Percentiles rank a stretch among this genome's conserved stretches.
Conservation (phyloP, 768 basidiomycete genomes). For the Pleurotus eryngii region DNA sequence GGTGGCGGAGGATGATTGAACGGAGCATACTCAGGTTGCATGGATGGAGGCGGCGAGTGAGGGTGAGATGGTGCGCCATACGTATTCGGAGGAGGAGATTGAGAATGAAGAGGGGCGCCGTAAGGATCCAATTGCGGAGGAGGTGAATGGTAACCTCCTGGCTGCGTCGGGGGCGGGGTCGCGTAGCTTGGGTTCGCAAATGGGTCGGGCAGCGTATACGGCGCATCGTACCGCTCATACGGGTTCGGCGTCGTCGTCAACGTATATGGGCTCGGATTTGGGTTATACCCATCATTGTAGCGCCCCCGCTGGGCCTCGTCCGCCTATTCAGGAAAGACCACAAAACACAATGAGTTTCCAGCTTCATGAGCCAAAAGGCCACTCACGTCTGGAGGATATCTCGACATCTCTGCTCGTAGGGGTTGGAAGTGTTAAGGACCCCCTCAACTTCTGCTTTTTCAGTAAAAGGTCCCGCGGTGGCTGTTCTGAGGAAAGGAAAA, state of each 20-base stretch:
- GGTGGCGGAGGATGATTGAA: slow-evolving; percentile 21
- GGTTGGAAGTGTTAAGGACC: not conserved
- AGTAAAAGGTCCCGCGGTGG: not conserved
- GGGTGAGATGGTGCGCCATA: slow-evolving; percentile 10
- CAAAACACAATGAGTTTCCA: not conserved
- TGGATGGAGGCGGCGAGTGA: slow-evolving; percentile 7
- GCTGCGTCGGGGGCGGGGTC: slow-evolving; percentile 19
- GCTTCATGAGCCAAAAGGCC: not conserved
- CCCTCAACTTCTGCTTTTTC: not conserved
- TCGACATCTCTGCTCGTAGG: not conserved
- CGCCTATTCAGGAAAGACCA: slow-evolving; percentile 31
- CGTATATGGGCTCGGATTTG: slow-evolving; percentile 48
- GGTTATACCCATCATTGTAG: slow-evolving; percentile 67
- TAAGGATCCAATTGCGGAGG: slow-evolving; percentile 9
- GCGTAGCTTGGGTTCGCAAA: slow-evolving; percentile 20
- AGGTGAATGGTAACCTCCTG: slow-evolving; percentile 8
- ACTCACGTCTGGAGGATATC: slow-evolving; percentile 6
- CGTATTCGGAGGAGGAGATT: slow-evolving; percentile 20
- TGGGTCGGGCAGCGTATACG: slow-evolving; percentile 16
- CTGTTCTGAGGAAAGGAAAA: not conserved
- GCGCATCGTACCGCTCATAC: slow-evolving; percentile 37
- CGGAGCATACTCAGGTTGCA: slow-evolving; percentile 20
- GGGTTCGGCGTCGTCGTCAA: slow-evolving; percentile 30
- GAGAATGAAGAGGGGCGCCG: slow-evolving; percentile 20
- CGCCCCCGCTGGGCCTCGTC: slow-evolving; percentile 61